Evolutionary conservation across 352 stramenopile genomes (phyloP), one percentile per base, ranked within the genome.

Genomic region (Phytophthora niederhauseri): DNA sequence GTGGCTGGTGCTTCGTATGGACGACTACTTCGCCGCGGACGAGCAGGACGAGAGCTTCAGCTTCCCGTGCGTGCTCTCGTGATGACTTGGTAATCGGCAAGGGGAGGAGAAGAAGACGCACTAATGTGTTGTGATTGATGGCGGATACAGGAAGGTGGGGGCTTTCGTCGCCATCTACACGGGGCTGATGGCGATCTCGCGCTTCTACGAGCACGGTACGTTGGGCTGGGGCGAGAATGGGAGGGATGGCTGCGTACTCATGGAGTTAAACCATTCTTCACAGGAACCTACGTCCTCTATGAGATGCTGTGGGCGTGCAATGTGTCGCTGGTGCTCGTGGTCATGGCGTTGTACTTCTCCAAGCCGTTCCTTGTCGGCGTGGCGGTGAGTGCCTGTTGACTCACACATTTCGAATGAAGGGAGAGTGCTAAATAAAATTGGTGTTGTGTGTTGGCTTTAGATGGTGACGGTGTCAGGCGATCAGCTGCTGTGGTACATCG

Each of bases 401-500:
- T 12, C 24, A 4, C 36, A 46, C 15, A 12, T 12, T 34, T 12
- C 30, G 30, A 12, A 34, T 34, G 6, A 34, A 34, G 15, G 31
- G 15, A 45, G 15, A 19, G 12, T 20, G 28, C 28, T 28, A 31
- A 51, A 12, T 49, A 1, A 30, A 43, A n/a, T 43, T 61, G 15
- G 12, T 63, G 52, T 34, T 54, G 20, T 26, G 3, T 15, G n/a
- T 46, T 31, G 61, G 17, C 30, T 61, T 28, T 85, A 91, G 82
- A 97, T 93, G 80, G 80, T 97, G 17, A 94, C 92, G 19, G 93
- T 98, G 5, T 96, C 91, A 15, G 95, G 97, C 41, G 93, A 98
- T 70, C 95, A 98, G 62, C 49, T 98, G 26, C 70, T 97, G 15
- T 98, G 94, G 94, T 98, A 95, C 65, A 81, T 97, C 12, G 93